Evolutionary conservation across 495 filamentous ascomycete genomes (phyloP).

Genomic region (Xylaria longipes): DNA sequence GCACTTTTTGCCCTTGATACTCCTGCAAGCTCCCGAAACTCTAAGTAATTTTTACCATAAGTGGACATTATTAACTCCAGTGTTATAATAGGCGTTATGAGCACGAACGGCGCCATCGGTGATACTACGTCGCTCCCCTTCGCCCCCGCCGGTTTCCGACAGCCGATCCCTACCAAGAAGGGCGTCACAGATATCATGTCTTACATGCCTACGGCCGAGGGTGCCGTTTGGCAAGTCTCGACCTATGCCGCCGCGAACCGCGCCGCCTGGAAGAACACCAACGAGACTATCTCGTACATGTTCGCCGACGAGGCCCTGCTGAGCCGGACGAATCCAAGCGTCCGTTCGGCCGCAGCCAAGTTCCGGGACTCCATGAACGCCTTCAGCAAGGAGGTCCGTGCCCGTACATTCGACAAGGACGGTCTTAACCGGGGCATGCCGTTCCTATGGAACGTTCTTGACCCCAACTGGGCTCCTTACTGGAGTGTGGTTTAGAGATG

Average conservation of each 20-base stretch:
- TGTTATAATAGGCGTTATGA: too few relatives aligned
- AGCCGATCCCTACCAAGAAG: conserved; percentile 43
- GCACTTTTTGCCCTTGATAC: too few relatives aligned
- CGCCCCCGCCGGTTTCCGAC: conserved; percentile 43
- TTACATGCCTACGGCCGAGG: conserved; percentile 37
- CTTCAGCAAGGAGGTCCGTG: conserved; percentile 37
- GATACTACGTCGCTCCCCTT: conserved; percentile 42
- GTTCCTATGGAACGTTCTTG: conserved; percentile 44
- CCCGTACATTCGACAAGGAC: conserved; percentile 39
- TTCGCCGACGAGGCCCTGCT: conserved; percentile 39
- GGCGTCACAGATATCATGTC: conserved; percentile 35
- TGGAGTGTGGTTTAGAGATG: conserved; percentile 23
- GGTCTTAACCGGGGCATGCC: conserved; percentile 49
- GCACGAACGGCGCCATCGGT: conserved; percentile 37
- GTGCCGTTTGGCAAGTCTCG: conserved; percentile 20
- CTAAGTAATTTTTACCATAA: too few relatives aligned
- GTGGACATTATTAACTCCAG: too few relatives aligned
- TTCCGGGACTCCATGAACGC: conserved; percentile 33
- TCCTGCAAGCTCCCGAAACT: too few relatives aligned
- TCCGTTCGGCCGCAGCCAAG: conserved; percentile 25
- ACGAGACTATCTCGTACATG: conserved; percentile 40
- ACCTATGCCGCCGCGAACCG: conserved; percentile 31
- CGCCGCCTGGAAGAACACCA: conserved; percentile 24
- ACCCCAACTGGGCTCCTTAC: conserved; percentile 37
- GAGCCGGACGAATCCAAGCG: conserved; percentile 28